phyloP scores from a whole-genome alignment of 2,329 filamentous ascomycete genomes.

The Exophiala lecanii-corni region DNA sequence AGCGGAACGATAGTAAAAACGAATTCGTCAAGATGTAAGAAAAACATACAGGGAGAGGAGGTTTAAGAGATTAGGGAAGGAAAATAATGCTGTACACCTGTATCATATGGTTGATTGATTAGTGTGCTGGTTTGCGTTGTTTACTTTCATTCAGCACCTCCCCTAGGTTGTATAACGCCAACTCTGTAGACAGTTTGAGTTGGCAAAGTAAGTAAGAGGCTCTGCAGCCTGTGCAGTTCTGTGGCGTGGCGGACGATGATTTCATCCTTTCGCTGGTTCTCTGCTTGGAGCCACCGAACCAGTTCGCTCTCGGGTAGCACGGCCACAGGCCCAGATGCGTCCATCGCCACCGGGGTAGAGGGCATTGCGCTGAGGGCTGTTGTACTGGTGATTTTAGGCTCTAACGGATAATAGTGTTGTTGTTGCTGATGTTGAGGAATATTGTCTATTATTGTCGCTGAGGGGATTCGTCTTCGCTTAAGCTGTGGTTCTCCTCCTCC shows the following conservation, averaged over 20 bases:
- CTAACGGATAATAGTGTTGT: not conserved
- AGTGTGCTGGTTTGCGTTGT: too few relatives aligned
- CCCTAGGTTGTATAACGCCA: not conserved
- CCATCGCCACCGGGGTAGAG: not conserved
- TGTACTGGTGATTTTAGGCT: not conserved
- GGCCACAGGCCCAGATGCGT: not conserved
- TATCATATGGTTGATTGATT: too few relatives aligned
- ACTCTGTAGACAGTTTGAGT: conserved; percentile 15
- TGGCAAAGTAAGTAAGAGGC: conserved; percentile 17
- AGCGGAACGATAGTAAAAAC: too few relatives aligned
- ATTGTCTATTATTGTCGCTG: not conserved
- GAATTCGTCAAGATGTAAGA: too few relatives aligned
- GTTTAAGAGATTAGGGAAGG: too few relatives aligned
- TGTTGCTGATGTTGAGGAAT: not conserved
- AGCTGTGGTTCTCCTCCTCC: conserved; percentile 5
- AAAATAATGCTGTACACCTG: too few relatives aligned
- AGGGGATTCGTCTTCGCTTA: not conserved
- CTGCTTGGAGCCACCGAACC: conserved; percentile 11
- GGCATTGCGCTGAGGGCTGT: not conserved
- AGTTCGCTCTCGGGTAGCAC: conserved; percentile 9
- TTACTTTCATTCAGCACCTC: conserved; percentile 14
- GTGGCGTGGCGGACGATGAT: conserved; percentile 15
- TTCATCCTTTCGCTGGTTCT: conserved; percentile 17
- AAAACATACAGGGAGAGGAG: too few relatives aligned
- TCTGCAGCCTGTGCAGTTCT: conserved; percentile 19